Evolutionary conservation across 306 rosid species (phyloP).

Genomic region (Acacia crassicarpa): DNA sequence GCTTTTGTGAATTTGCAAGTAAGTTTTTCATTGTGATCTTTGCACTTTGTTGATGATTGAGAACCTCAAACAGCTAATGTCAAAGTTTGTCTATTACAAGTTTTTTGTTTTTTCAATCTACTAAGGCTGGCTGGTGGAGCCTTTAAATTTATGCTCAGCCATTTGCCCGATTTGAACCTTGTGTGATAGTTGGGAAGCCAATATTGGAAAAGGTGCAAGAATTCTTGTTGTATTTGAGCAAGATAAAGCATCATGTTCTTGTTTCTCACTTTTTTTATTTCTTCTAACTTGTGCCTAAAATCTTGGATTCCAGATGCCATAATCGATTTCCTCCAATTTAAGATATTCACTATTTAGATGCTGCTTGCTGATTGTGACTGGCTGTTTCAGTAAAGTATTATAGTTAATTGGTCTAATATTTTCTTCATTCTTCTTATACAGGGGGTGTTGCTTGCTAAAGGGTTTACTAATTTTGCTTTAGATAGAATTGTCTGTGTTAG

Average conservation of each 20-base stretch:
- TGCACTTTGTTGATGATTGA: conserved; percentile 20
- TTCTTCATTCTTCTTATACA: conserved; percentile 40
- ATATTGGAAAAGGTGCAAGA: conserved; percentile 6
- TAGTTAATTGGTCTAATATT: conserved; percentile 23
- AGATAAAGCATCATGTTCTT: neutral
- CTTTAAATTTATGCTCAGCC: conserved; percentile 8
- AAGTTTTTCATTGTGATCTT: conserved; percentile 34
- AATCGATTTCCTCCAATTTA: conserved; percentile 13
- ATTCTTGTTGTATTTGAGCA: conserved; percentile 6
- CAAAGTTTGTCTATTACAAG: conserved; percentile 5
- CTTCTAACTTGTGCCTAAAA: neutral
- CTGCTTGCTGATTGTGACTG: conserved; percentile 16
- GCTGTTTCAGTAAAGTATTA: conserved; percentile 16
- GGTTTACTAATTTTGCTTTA: conserved; percentile 57
- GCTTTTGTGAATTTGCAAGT: conserved; percentile 93
- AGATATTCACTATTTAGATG: conserved; percentile 11
- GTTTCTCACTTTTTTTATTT: neutral
- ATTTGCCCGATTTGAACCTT: conserved; percentile 8
- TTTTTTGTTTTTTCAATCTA: conserved; percentile 4
- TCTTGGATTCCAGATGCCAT: neutral
- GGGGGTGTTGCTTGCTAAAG: conserved; percentile 73
- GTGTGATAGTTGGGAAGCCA: conserved; percentile 3
- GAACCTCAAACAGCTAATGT: conserved; percentile 7
- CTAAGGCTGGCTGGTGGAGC: conserved; percentile 17
- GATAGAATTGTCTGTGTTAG: conserved; percentile 77